These are phyloP conservation scores for Clavariopsis aquatica DNA, from an alignment of 495 filamentous ascomycete species.

Conservation along the genomic window DNA sequence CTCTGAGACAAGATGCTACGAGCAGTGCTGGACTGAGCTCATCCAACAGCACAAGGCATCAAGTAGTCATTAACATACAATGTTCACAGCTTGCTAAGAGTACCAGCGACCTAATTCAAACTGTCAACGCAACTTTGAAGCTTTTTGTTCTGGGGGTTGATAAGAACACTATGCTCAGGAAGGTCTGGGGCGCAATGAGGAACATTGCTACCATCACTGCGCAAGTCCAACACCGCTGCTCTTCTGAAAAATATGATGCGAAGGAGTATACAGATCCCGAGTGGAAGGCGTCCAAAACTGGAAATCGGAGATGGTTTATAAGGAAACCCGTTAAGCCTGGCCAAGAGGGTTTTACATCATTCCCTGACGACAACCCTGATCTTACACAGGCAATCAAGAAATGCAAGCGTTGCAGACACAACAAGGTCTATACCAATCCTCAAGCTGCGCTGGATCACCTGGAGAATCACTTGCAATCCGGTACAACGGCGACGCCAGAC, in stretches of 20 bases:
- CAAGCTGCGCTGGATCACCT: constrained; percentile 16
- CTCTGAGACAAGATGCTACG: background rate
- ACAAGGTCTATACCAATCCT: constrained; percentile 1
- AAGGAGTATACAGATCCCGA: constrained; percentile 6
- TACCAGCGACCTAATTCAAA: constrained; percentile 1
- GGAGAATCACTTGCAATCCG: background rate
- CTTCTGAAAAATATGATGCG: background rate
- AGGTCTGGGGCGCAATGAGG: constrained; percentile 27
- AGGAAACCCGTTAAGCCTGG: background rate
- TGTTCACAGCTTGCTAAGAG: background rate
- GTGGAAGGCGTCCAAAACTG: constrained; percentile 2
- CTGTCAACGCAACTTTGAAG: constrained; percentile 10
- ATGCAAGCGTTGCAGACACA: constrained; percentile 9
- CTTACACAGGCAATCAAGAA: background rate
- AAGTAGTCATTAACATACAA: constrained; percentile 16
- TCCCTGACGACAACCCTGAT: background rate
- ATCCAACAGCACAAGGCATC: constrained; percentile 1
- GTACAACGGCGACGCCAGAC: background rate
- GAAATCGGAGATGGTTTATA: constrained; percentile 7
- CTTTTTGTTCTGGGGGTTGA: constrained; percentile 23
- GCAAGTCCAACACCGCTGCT: background rate
- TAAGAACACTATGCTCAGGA: constrained; percentile 17
- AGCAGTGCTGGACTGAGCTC: background rate
- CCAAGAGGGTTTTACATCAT: background rate
- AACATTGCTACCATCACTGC: background rate